These are phyloP conservation scores for Straminergon stramineum DNA, from an alignment of 225 moss, liverwort and hornwort genomes.

Conservation along the genomic window DNA sequence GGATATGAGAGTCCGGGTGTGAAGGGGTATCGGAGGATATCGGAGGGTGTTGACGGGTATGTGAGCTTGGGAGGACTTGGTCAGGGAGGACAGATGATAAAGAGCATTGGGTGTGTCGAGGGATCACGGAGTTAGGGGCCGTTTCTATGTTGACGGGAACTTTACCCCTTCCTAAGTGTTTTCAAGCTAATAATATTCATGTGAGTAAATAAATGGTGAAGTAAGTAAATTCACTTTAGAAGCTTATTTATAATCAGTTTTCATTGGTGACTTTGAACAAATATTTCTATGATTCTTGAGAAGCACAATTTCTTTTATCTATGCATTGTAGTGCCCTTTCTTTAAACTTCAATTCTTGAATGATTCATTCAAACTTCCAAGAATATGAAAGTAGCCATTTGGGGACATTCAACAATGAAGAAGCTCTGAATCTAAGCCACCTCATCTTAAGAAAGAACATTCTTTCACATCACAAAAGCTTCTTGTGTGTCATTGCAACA, in stretches of 20 bases:
- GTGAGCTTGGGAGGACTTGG: neutral
- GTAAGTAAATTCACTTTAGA: too few relatives aligned
- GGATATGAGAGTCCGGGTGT: neutral
- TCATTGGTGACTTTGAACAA: neutral
- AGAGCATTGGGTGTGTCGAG: neutral
- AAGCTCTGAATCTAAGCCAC: neutral
- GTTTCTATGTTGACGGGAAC: neutral
- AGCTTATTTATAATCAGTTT: neutral
- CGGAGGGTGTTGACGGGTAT: neutral
- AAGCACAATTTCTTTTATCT: neutral
- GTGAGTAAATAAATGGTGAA: neutral
- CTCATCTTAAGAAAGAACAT: neutral
- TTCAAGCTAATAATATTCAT: neutral
- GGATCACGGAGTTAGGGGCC: neutral
- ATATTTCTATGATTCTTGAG: too few relatives aligned
- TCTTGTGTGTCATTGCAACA: too few relatives aligned
- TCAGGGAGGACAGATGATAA: neutral
- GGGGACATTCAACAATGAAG: too few relatives aligned
- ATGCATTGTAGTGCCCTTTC: rapidly evolving
- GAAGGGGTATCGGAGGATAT: neutral
- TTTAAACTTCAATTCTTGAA: neutral
- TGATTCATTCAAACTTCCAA: neutral
- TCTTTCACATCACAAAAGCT: neutral
- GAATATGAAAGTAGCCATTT: neutral
- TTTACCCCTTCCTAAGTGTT: too few relatives aligned